Evolutionary conservation across 352 stramenopile species (phyloP).

Genomic region (Phytophthora citricola): DNA sequence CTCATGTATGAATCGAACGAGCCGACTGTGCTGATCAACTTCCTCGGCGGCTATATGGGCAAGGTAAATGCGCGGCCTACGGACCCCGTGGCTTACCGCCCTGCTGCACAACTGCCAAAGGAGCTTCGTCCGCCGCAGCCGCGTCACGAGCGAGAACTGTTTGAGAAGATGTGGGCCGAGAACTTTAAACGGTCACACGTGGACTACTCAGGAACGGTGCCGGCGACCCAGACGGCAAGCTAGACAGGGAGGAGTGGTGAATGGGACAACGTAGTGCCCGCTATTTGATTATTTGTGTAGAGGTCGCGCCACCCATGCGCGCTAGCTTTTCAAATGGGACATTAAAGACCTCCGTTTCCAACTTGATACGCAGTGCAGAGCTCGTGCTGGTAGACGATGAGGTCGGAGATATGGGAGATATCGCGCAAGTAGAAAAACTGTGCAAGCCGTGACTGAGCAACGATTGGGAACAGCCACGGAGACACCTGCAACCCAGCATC

Average conservation of each 20-base stretch:
- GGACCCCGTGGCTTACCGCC: conserved; percentile 68
- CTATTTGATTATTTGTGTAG: conserved; percentile 47
- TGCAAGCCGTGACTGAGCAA: conserved; percentile 47
- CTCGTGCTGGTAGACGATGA: conserved; percentile 82
- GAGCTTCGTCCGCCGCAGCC: conserved; percentile 93
- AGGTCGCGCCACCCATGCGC: conserved; percentile 24
- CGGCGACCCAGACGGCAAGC: conserved; percentile 23
- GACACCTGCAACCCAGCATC: conserved; percentile 38
- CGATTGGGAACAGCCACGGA: conserved; percentile 58
- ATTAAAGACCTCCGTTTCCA: conserved; percentile 21
- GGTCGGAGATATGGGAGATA: conserved; percentile 76
- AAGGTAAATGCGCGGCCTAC: conserved; percentile 82
- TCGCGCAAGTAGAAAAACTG: conserved; percentile 76
- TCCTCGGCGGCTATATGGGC: conserved; percentile 77
- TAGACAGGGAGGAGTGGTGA: conserved; percentile 25
- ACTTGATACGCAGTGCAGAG: conserved; percentile 35
- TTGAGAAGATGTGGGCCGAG: conserved; percentile 97
- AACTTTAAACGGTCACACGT: conserved; percentile 95
- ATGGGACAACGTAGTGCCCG: conserved; percentile 13
- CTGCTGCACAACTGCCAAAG: conserved; percentile 82
- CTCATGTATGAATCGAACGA: conserved; percentile 91
- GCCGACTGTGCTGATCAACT: conserved; percentile 76
- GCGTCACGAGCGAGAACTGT: conserved; percentile 93
- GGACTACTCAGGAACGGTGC: conserved; percentile 54
- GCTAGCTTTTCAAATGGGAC: conserved; percentile 27